Evolutionary conservation across 73 alveolate species (phyloP).

Genomic region (Blepharisma stoltei): DNA sequence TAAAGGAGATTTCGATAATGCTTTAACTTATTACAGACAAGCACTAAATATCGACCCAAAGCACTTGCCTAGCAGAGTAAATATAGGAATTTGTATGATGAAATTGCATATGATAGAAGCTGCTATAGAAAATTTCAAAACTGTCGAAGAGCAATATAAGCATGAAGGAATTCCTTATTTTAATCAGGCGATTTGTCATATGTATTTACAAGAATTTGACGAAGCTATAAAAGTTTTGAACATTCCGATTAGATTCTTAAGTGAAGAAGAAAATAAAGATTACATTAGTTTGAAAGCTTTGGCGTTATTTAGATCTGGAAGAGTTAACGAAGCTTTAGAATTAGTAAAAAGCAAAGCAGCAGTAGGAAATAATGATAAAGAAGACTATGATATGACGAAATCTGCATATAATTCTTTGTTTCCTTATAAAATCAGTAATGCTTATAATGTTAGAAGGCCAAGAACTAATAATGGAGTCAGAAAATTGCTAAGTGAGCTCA

Average conservation of each 20-base stretch:
- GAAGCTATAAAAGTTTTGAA: neutral
- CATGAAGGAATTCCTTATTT: neutral
- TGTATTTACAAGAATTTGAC: neutral
- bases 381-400: no score
- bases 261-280: neutral
- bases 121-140: constrained; percentile 9
- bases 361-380: no score
- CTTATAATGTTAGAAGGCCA: no score
- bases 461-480: no score
- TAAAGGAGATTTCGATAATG: constrained; percentile 26
- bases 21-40: neutral
- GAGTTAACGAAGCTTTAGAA: constrained; percentile 2
- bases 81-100: constrained; percentile 11
- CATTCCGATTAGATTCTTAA: neutral
- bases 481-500: no score
- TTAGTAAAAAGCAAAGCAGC: no score
- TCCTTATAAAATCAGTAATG: no score
- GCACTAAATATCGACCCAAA: neutral
- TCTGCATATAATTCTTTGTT: no score
- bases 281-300: neutral
- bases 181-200: neutral
- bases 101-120: neutral
- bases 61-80: neutral
- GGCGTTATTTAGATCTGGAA: constrained; percentile 17
- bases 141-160: neutral